Base-by-base conservation (phyloP, 2,329 filamentous ascomycete genomes). In the Aspergillus sp. region DNA sequence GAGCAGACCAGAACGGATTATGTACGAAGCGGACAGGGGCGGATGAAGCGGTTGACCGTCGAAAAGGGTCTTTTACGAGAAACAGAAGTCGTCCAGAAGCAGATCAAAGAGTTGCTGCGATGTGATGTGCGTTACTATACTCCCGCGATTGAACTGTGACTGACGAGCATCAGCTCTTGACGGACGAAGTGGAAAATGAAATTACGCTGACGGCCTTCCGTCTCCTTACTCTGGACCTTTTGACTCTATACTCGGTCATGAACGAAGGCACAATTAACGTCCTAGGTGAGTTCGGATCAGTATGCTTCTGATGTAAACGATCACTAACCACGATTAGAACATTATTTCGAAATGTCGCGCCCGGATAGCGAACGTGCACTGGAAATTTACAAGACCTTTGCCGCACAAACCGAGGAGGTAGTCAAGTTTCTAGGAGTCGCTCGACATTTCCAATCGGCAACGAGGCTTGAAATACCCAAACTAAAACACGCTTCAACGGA, bases 181-280 rank as follows among this genome's bases (percentile, higher is more conserved):
- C 91, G 51, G 86, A 88, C 62, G 95, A 98, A 67, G 87, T 90
- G 7, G 93, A 97, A 72, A 99, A 98, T 71, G 95, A 99, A 75
- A 98, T 99, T 66, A 96, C 92, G 9, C 84, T 98, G 64, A 96
- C 91, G 9, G 93, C 96, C 27, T 99, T 98, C 72, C 86, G 95
- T 58, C 81, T 99, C 62, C 81, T 99, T 54, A 96, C 96, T 19
- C 82, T 96, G 68, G 95, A 99, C 74, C 81, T 99, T 39, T 77
- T 99, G 60, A 87, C 90, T 14, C 81, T 99, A 55, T 99, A 96
- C 78, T 92, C 96, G 69, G 91, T 95, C 47, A 89, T 97, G 77
- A 99, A 99, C 71, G 92, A 97, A 76, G 95, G 91, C 49, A 90
- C 96, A 71, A 99, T 99, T 77, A 97, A 96, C 75, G 91, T 99